Base-by-base conservation (phyloP, 768 basidiomycete species). In the Hortiboletus flavorubellus region DNA sequence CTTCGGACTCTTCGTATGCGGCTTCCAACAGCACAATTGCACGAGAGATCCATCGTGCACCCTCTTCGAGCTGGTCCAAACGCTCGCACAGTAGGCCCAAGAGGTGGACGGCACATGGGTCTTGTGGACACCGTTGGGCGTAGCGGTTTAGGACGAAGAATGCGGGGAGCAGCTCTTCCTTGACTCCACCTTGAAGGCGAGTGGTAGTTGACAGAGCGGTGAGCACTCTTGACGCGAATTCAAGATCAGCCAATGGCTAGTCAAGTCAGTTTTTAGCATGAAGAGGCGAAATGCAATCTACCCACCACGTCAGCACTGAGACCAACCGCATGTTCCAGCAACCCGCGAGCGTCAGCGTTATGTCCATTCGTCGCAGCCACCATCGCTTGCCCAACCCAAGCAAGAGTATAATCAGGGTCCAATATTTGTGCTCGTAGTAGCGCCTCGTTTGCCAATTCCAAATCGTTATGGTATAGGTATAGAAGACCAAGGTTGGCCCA, bases 401-500 rank as follows among this genome's bases (percentile, higher is more conserved):
- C 87, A 21, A 85, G 65, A 1, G 88, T 79, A 72, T 86, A 88
- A 65, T 98, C 96, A 8, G 96, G 92, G 74, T 98, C 94, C 42
- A 94, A 78, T 16, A 88, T 85, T 68, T 98, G 97, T 10, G 95
- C 93, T 54, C 86, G 86, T 64, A 86, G 79, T 61, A 99, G 84
- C 2, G 91, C 87, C 64, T 94, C 86, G 60, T 87, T 88, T 1
- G 96, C 92, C 33, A 98, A 75, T 47, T 93, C 89, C 2, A 78
- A 62, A 70, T 98, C 96, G 21, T 78, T 77, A 60, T 95, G 78
- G 52, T 88, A 74, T 26, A 94, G 77, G 71, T 92, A 98, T 39
- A 99, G 75, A 34, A 98, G 74, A 2, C 95, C 97, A 8, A 98
- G 78, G 65, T 87, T 92, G 2, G 88, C 81, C 97, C 97, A 98